phyloP scores from a whole-genome alignment of 305 asterid species.

The Fraxinus nigra region DNA sequence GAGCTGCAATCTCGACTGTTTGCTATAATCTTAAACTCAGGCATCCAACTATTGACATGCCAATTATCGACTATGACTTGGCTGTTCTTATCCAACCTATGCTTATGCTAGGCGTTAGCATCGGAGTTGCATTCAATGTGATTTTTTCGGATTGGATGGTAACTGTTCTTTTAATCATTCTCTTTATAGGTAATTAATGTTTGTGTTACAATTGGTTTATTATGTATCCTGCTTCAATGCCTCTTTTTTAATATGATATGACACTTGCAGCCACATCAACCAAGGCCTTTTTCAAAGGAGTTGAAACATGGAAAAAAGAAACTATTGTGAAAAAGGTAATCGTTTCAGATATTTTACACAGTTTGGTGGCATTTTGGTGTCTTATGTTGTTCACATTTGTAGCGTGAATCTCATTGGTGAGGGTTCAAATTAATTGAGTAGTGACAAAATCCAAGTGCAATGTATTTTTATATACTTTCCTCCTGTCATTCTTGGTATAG shows the following conservation, averaged over 20 bases:
- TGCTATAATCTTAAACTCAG: constrained; percentile 81
- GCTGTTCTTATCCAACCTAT: constrained; percentile 95
- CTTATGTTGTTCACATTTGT: not conserved
- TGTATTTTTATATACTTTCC: not conserved
- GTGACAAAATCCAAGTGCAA: not conserved
- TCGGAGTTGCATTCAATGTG: constrained; percentile 90
- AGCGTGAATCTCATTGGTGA: not conserved
- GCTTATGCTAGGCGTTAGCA: constrained; percentile 95
- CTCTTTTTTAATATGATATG: constrained; percentile 1
- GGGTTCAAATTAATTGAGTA: not conserved
- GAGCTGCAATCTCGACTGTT: constrained; percentile 85
- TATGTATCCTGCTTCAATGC: not conserved
- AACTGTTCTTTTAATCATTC: constrained; percentile 80
- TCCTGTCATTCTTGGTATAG: not conserved
- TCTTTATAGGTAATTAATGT: constrained; percentile 60
- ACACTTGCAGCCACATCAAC: constrained; percentile 26
- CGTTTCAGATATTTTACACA: not conserved
- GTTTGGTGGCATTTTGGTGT: not conserved
- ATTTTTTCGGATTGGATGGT: constrained; percentile 96
- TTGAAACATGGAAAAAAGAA: constrained; percentile 35
- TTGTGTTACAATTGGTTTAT: constrained; percentile 10
- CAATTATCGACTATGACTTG: constrained; percentile 87
- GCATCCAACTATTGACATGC: constrained; percentile 91
- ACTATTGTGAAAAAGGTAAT: constrained; percentile 28
- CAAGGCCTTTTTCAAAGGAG: constrained; percentile 30